Evolutionary conservation across 2,329 filamentous ascomycete species (phyloP), one percentile per base, ranked within the genome.

Genomic region (Blastomyces percursus): DNA sequence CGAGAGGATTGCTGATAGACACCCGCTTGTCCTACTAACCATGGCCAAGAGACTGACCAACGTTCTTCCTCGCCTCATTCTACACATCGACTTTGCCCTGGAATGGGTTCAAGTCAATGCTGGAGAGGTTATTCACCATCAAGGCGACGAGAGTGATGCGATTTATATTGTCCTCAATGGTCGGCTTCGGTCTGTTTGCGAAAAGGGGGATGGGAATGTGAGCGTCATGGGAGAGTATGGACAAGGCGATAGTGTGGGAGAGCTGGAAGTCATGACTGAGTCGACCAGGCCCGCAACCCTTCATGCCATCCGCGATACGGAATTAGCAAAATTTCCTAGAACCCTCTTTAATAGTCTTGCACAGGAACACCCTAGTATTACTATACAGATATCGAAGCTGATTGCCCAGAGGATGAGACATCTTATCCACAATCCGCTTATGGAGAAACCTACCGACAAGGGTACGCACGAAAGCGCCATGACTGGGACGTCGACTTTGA

Each of bases 91-190:
- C 74, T 99, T 99, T 76, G 94, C 94, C 3, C 81, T 99, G 21
- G 95, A 99, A 78, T 99, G 95, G 94, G 87, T 96, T 2, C 95
- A 99, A 72, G 91, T 99, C 65, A 91, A 91, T 74, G 91, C 94
- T 3, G 92, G 94, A 0, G 91, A 99, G 72, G 89, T 96, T 11
- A 89, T 99, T 44, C 96, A 95, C 73, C 90, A 96, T 67, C 89
- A 96, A 74, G 87, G 87, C 2, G 92, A 99, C 67, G 94, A 97
- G 67, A 99, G 94, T 70, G 94, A 99, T 74, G 93, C 95, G 1
- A 99, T 99, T 50, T 99, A 97, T 70, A 92, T 99, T 65, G 94
- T 99, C 1, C 82, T 99, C 19, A 99, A 99, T 68, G 94, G 94
- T 11, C 89, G 94, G 19, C 77, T 99, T 21, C 84, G 95, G 62